Evolutionary conservation across 164 flowering plant genomes (phyloP), one percentile per base, ranked within the genome.

Genomic region (Berberis vulgaris): DNA sequence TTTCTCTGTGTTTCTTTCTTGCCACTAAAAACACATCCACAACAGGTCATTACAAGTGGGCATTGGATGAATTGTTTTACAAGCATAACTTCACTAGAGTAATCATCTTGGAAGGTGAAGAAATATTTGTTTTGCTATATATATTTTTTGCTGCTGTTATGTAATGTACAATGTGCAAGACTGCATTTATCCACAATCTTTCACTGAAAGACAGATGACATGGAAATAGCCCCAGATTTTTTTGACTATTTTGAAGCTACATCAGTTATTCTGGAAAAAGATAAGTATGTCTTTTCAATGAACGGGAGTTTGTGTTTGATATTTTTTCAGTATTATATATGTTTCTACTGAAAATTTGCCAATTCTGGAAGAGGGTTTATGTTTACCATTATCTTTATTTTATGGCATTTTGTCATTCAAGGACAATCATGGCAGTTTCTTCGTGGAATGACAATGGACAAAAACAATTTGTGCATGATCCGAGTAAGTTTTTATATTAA

Each of bases 401-500:
- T 55, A 42, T 62, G 2, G 44, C 64, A 43, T 6, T 39, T 69
- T 65, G 38, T 13, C 46, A 5, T 80, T 49, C 13, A 65, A 95
- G 99, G 79, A 80, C 99, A 62, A 84, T 95, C 55, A 84, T 95
- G 93, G 99, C 97, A 52, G 95, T 89, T 76, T 95, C 99, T 42
- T 91, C 98, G 43, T 94, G 98, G 98, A 94, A 94, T 80, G 98
- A 94, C 79, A 94, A 94, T 76, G 99, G 99, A 54, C 99, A 95
- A 70, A 89, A 78, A 81, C 99, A 95, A 70, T 95, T 84, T 72
- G 99, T 95, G 69, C 86, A 87, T 70, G 97, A 95, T 70, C 91
- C 99, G 54, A 73, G 97, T 95, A 80, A 83, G 96, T 75, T 26
- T 26, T 26, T 66, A 3, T 3, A 46, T 5, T 10, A 3, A 7